Evolutionary conservation across 2,329 filamentous ascomycete species (phyloP).

Genomic region (Aspergillus awamori): DNA sequence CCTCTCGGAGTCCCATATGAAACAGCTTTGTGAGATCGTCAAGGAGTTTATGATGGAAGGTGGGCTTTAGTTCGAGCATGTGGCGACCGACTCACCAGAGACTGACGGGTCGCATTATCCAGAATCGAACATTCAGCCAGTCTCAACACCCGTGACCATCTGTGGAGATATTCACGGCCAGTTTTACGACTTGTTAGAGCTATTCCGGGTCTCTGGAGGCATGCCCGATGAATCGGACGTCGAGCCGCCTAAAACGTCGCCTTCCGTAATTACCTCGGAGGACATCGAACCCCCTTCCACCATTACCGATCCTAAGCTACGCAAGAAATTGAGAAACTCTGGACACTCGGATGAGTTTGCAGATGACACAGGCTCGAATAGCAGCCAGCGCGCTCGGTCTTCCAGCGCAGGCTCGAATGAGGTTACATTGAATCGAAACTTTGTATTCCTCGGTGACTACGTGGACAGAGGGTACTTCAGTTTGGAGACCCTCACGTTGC

Average conservation of each 20-base stretch:
- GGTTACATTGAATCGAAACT: constrained; percentile 65
- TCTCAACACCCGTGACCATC: constrained; percentile 91
- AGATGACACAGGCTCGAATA: constrained; percentile 19
- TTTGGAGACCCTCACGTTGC: constrained; percentile 70
- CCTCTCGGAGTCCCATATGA: constrained; percentile 94
- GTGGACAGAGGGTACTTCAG: constrained; percentile 76
- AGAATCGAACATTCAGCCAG: constrained; percentile 99
- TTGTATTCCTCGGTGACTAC: constrained; percentile 73
- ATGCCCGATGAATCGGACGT: constrained; percentile 84
- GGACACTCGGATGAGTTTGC: constrained; percentile 34
- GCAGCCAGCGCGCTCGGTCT: constrained; percentile 30
- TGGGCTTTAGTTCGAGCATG: constrained; percentile 41
- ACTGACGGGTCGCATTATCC: constrained; percentile 19
- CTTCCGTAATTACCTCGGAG: constrained; percentile 80
- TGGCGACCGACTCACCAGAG: background rate
- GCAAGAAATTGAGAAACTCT: constrained; percentile 74
- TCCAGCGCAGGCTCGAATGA: constrained; percentile 33
- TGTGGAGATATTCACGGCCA: constrained; percentile 99
- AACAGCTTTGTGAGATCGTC: constrained; percentile 96
- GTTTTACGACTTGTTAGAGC: constrained; percentile 95
- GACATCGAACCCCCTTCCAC: constrained; percentile 89
- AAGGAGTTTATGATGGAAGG: constrained; percentile 99
- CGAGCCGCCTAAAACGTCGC: constrained; percentile 68
- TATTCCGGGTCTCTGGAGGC: constrained; percentile 93
- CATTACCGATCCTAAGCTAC: constrained; percentile 84